Base-by-base conservation (phyloP, 192 early-diverging fungal genomes). In the Phycomyces nitens region DNA sequence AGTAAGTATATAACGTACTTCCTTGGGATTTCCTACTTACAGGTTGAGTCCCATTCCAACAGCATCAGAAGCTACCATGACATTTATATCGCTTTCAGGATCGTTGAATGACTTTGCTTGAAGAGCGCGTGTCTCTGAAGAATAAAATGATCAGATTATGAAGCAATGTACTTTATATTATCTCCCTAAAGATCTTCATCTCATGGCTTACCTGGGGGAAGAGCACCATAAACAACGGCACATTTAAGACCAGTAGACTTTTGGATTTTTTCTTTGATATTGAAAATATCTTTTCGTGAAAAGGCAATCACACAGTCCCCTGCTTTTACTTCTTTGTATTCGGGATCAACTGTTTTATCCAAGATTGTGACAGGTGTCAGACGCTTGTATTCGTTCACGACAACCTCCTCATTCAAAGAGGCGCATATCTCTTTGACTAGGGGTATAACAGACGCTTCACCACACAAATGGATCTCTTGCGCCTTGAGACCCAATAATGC, bases 21-120 rank as follows among this genome's bases (percentile, higher is more conserved):
- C 27, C 26, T 20, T n/a, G 4, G 56, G n/a, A n/a, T n/a, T n/a
- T 26, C 7, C 42, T n/a, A 75, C 80, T 62, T 70, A 90, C 86
- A 99, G 64, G 71, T 99, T 99, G 11, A 96, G 79, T 0, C 96
- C 96, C 96, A 99, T 99, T 22, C 96, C 96, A 52, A 99, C 85
- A 0, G 96, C 96, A 78, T 99, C 96, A 60, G 91, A 92, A 5
- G 96, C 94, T 14, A 99, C 91, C 20, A 99, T 74, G 5, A 97
- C 88, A 58, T 93, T 84, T 59, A 88, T 90, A 8, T 77, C 86
- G 56, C 83, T 84, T 14, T 79, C 58, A 0, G 87, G 88, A 58
- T 93, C 91, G 69, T 99, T 99, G 68, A 99, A 99, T 26, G 89
- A 76, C 59, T 80, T 80, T 9, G 96, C 94, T 79, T 99, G 96